Conservation (phyloP, 805 yeast genomes). For the Starmerella riodocensis region DNA sequence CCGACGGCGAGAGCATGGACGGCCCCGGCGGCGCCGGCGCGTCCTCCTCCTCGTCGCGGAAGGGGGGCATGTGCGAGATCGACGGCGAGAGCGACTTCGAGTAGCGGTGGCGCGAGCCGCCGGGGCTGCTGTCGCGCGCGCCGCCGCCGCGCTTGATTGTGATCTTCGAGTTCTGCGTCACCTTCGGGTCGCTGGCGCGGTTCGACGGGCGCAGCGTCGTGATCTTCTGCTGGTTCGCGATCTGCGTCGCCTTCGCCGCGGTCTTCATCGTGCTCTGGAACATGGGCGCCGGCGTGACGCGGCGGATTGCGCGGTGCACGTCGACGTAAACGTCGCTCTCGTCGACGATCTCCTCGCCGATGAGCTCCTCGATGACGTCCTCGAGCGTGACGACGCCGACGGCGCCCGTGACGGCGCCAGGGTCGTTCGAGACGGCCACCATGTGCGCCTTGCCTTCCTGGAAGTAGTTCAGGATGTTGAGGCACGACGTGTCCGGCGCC, state of each 20-base stretch:
- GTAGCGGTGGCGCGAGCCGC: not conserved
- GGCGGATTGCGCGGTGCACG: slow-evolving; percentile 70
- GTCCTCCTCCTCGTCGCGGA: not conserved
- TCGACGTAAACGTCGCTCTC: slow-evolving; percentile 91
- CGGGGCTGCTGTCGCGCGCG: not conserved
- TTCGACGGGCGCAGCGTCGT: slow-evolving; percentile 28
- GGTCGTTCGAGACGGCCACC: slow-evolving; percentile 79
- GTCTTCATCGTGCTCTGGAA: slow-evolving; percentile 11
- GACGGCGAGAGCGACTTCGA: not conserved
- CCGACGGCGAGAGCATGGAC: too few species aligned
- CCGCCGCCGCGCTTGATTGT: slow-evolving; percentile 37
- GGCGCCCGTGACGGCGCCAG: slow-evolving; percentile 74
- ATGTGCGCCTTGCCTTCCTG: slow-evolving; percentile 97
- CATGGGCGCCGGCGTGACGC: slow-evolving; percentile 32
- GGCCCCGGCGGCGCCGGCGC: not conserved
- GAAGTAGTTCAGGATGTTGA: slow-evolving; percentile 86
- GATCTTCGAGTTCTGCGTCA: slow-evolving; percentile 48
- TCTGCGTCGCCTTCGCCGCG: not conserved
- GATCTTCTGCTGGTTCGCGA: not conserved
- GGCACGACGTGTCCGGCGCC: slow-evolving; percentile 76
- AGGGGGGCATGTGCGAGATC: not conserved
- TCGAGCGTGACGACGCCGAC: slow-evolving; percentile 85
- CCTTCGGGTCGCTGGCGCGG: slow-evolving; percentile 54
- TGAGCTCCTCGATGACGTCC: slow-evolving; percentile 94
- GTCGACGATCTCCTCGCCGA: slow-evolving; percentile 95